phyloP scores from a whole-genome alignment of 305 asterid genomes.

The Andrographis paniculata region DNA sequence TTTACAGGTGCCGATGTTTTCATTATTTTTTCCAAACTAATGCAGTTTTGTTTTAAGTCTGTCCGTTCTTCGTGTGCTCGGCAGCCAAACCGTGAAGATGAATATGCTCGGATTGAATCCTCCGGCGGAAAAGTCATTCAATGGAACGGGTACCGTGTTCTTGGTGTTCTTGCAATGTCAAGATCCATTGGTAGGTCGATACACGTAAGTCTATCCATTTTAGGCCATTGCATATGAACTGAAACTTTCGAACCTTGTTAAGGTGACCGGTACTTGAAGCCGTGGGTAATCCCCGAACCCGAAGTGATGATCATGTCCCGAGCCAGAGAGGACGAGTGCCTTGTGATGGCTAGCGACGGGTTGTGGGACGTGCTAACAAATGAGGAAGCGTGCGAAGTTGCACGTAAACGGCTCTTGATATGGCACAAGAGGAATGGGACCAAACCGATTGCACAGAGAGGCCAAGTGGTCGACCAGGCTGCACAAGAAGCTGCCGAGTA shows the following conservation, averaged over 20 bases:
- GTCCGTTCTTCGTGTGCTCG: constrained; percentile 6
- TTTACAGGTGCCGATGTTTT: not conserved
- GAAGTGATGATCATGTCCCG: constrained; percentile 45
- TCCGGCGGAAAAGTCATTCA: constrained; percentile 80
- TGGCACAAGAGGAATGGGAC: constrained; percentile 45
- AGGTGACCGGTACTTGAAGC: constrained; percentile 52
- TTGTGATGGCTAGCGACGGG: constrained; percentile 39
- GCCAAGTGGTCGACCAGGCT: constrained; percentile 66
- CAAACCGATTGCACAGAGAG: constrained; percentile 31
- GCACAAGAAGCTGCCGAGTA: constrained; percentile 82
- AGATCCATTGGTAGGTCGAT: constrained; percentile 68
- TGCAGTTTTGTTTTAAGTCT: constrained; percentile 3
- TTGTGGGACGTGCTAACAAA: constrained; percentile 39
- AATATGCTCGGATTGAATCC: constrained; percentile 79
- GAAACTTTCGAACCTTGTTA: not conserved
- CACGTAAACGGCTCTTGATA: constrained; percentile 31
- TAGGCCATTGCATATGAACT: too few species aligned
- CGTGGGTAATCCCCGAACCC: constrained; percentile 44
- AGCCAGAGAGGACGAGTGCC: constrained; percentile 44
- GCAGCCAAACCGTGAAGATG: constrained; percentile 82
- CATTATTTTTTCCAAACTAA: not conserved
- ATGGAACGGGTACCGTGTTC: constrained; percentile 86
- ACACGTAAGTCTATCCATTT: too few species aligned
- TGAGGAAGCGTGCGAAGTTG: constrained; percentile 38
- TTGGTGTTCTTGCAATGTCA: constrained; percentile 91